Base-by-base conservation (phyloP, 2,329 filamentous ascomycete species). In the Trichoderma cornu-damae region DNA sequence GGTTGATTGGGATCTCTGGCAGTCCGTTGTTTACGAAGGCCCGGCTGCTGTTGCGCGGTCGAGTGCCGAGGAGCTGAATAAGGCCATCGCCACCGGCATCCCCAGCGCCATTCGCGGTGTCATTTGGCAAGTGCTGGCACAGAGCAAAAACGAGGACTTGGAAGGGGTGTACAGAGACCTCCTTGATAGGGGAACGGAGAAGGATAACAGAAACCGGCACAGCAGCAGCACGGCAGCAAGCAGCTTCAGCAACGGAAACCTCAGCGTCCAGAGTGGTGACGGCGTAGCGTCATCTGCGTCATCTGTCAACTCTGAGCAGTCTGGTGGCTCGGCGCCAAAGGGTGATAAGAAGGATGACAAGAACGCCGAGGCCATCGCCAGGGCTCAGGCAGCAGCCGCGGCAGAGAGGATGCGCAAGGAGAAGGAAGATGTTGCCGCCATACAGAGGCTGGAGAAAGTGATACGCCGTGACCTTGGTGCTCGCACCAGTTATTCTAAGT, bases 1-100 rank as follows among this genome's bases (percentile, higher is more conserved):
- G 22, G 94, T 99, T n/a, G 91, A 99, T 69, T 99, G 94, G 94
- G 94, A 99, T 71, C 76, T 99, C 37, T 99, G 94, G 94, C 93
- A 99, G 69, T 85, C 88, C 22, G 88, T 99, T 3, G 94, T 99
- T 32, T 95, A 96, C 64, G 90, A 96, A 74, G 94, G 94, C 0
- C 91, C 92, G 14, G 85, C 90, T 26, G 93, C 90, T 8, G 88
- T 97, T 49, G 88, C 90, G 9, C 85, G 90, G 59, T 91, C 90
- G 3, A 96, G 91, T 67, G 81, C 93, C 0, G 90, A 95, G 66
- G 92, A 96, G 69, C 77, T 99, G 58, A 96, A 93, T 68, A 84
- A 82, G 63, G 92, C 94, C 20, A 96, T 99, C 65, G 89, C 93
- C 49, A 89, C 87, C 37, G 94, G 94, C 30, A 99, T 99, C 58